These are phyloP conservation scores for Cyberlindnera mississippiensis DNA, from an alignment of 805 yeast species.

Conservation along the genomic window DNA sequence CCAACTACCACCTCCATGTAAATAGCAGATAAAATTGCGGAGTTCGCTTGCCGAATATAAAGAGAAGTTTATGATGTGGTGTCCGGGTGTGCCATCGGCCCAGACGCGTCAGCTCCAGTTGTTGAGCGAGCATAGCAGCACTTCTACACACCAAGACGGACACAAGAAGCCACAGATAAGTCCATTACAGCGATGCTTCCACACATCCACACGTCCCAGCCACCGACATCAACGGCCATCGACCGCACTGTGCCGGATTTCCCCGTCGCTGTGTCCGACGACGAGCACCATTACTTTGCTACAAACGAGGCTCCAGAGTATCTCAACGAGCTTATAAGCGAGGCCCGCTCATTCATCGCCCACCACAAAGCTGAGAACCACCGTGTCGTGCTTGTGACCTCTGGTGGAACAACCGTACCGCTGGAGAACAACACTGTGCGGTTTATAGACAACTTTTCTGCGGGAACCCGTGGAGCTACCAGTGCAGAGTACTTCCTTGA, in stretches of 20 bases:
- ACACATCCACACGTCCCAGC: conserved; percentile 59
- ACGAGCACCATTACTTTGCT: conserved; percentile 74
- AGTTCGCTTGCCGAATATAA: too few species aligned
- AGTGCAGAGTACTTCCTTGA: conserved; percentile 89
- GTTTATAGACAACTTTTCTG: conserved; percentile 93
- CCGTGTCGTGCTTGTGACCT: conserved; percentile 77
- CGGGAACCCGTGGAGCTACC: conserved; percentile 97
- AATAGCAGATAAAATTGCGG: too few species aligned
- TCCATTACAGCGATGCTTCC: too few species aligned
- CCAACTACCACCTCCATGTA: too few species aligned
- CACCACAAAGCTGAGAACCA: conserved; percentile 42
- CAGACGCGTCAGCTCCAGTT: too few species aligned
- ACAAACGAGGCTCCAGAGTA: conserved; percentile 72
- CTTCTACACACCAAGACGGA: too few species aligned
- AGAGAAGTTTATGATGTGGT: too few species aligned
- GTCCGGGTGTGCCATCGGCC: too few species aligned
- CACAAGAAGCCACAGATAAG: too few species aligned
- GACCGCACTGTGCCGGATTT: conserved; percentile 72
- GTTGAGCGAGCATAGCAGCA: too few species aligned
- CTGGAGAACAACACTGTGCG: conserved; percentile 94
- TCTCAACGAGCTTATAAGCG: conserved; percentile 53
- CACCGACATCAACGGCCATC: conserved; percentile 69
- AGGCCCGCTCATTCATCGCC: conserved; percentile 58
- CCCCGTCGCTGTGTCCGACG: conserved; percentile 67
- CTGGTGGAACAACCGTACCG: conserved; percentile 98